Base-by-base conservation (phyloP, 1,284 basidiomycete genomes). In the Cystobasidiaceae sp. region DNA sequence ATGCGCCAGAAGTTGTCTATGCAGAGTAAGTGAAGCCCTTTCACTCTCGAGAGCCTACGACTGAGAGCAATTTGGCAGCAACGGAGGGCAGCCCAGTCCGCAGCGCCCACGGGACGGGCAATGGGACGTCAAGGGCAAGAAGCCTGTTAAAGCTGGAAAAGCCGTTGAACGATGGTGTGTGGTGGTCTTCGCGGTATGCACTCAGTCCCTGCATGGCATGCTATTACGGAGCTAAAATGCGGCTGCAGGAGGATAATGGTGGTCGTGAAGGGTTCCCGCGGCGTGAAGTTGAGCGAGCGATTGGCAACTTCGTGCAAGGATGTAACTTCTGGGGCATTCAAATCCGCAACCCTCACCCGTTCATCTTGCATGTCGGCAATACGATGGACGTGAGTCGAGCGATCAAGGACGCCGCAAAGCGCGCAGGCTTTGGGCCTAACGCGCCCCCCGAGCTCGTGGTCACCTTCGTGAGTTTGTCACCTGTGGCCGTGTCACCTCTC, bases 141-240 rank as follows among this genome's bases (percentile, higher is more conserved):
- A 21, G 43, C 49, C 61, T 19, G 19, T 49, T 11, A 32, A 30
- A 27, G 19, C 61, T 5, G 52, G 39, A 4, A 44, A 17, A 27
- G 19, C 23, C 23, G 25, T 67, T 28, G 50, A 37, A 30, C 19
- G 60, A 45, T 67, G 66, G 66, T 49, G 57, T n/a, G 60, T 67
- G 3, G 45, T 67, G n/a, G 60, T 67, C 3, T 64, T 64, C 25
- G 61, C 61, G 5, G 56, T 46, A 25, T 30, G 56, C 27, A 4
- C 3, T n/a, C 49, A 21, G n/a, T 23, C 8, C n/a, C 6, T 13
- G 44, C 32, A 15, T 25, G 1, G n/a, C 23, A 21, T 25, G 19
- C 44, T n/a, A 27, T 30, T 11, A 21, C 46, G 7, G 4, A 19
- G 25, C 34, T 54, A 19, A 15, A n/a, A 21, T 30, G n/a, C 1